Evolutionary conservation across 2,329 filamentous ascomycete genomes (phyloP), one percentile per base, ranked within the genome.

Genomic region (Microcyclospora tardicrescens): DNA sequence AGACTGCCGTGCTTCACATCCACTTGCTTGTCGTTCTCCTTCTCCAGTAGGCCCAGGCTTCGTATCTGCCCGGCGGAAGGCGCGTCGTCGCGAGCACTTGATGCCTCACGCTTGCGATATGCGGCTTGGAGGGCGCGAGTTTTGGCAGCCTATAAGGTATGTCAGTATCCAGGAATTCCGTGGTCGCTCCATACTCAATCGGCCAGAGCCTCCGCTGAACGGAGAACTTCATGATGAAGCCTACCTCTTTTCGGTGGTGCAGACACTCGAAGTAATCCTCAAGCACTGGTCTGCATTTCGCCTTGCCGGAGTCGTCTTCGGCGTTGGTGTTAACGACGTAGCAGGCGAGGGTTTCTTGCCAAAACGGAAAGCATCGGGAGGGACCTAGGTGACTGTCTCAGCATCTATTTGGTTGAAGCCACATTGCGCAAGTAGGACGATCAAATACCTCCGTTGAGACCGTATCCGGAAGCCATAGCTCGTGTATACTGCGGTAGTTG

Each of bases 191-290:
- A 5, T 29, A 11, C 16, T 5, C 19, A 24, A 24, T 4, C 19
- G 15, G 15, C 15, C 30, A 10, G 15, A 10, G 15, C n/a, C 30
- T 32, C 30, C 30, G 15, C 15, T 15, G 30, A 15, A 32, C 27
- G 19, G 8, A 8, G 8, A 8, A 24, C 5, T 24, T 24, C 19
- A 24, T 24, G 19, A 8, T 4, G 33, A 10, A 6, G 36, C 75
- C 42, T 57, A 96, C 91, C 84, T 98, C 91, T 71, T 98, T 98
- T 72, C 82, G 86, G 72, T 98, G 91, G 64, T 98, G 91, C 59
- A 98, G 68, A 65, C 93, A 98, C 69, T 98, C 91, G 62, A 95
- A 93, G 71, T 98, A 98, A 62, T 98, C 91, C 62, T 98, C 91
- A 50, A 96, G 71, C 4, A 78, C 75, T 12, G 83, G 80, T 13